Evolutionary conservation across 305 asterid genomes (phyloP), one percentile per base, ranked within the genome.

Genomic region (Fraxinus ornus): DNA sequence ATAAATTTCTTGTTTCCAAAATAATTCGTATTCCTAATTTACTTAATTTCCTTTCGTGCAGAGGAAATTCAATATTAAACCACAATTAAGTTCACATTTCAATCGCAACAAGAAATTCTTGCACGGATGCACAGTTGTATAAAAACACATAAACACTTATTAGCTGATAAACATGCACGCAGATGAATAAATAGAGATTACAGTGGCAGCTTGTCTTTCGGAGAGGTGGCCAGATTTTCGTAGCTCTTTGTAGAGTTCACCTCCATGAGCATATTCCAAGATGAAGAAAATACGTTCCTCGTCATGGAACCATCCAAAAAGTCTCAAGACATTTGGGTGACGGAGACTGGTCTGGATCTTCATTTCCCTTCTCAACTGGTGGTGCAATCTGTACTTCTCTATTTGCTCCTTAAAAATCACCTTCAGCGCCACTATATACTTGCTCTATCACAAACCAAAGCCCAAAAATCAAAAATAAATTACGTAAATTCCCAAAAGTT

Each of bases 241-340:
- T 17, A 95, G 97, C 84, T 89, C 90, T 32, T 80, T 83, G 83
- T 94, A 94, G 84, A 95, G 93, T 88, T 95, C 98, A 24, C 97
- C 98, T 1, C 93, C 83, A 47, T 89, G 94, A 73, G 96, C 97
- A 10, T 93, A 95, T 91, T 95, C 99, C 89, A 95, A 76, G 83
- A 95, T 94, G 82, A 95, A 72, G 86, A 89, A 89, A 70, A 95
- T 90, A 39, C 98, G 91, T 33, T 89, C 91, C 4, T 83, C 86
- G 32, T 95, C 99, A 28, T 93, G 94, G 80, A 94, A 95, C 98
- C 99, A 95, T 5, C 98, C 98, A 78, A 85, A 88, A 10, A 95
- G 90, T 74, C 96, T 87, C 83, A 95, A 85, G 75, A 95, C 91
- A 55, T 94, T 95, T 2, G 98, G 97, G 81, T 93, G 99, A n/a